phyloP scores from a whole-genome alignment of 2,329 filamentous ascomycete genomes.

The Cordyceps javanica region DNA sequence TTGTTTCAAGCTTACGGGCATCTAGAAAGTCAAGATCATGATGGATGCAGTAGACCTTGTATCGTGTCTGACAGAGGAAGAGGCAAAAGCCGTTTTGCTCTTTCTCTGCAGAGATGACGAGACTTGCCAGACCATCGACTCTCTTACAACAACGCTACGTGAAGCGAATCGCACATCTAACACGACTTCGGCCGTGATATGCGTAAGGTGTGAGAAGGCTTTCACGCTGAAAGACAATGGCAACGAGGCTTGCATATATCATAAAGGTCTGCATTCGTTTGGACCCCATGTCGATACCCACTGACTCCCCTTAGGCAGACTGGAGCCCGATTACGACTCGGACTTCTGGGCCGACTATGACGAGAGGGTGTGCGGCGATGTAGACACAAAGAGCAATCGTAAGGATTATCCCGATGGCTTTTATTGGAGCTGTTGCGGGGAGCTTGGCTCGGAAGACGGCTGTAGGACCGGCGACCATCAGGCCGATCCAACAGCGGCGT shows the following conservation, averaged over 20 bases:
- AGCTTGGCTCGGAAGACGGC: background rate
- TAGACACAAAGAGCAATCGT: background rate
- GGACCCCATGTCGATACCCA: background rate
- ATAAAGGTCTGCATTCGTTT: background rate
- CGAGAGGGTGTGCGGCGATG: background rate
- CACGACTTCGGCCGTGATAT: background rate
- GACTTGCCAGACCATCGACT: background rate
- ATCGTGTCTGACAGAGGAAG: background rate
- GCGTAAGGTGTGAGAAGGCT: background rate
- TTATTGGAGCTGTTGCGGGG: background rate
- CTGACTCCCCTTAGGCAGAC: background rate
- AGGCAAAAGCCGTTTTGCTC: background rate
- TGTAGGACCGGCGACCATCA: background rate
- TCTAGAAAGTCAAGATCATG: background rate
- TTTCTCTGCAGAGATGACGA: background rate
- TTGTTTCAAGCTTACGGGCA: background rate
- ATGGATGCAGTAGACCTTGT: background rate
- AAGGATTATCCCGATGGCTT: background rate
- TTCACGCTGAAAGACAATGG: background rate
- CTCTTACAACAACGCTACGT: background rate
- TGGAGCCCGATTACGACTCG: background rate
- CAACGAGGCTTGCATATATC: background rate
- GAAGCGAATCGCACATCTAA: background rate
- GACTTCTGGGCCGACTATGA: conserved; percentile 1
- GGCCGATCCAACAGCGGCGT: background rate